Evolutionary conservation across 495 filamentous ascomycete species (phyloP), one percentile per base, ranked within the genome.

Genomic region (Aspergillus sclerotioniger): DNA sequence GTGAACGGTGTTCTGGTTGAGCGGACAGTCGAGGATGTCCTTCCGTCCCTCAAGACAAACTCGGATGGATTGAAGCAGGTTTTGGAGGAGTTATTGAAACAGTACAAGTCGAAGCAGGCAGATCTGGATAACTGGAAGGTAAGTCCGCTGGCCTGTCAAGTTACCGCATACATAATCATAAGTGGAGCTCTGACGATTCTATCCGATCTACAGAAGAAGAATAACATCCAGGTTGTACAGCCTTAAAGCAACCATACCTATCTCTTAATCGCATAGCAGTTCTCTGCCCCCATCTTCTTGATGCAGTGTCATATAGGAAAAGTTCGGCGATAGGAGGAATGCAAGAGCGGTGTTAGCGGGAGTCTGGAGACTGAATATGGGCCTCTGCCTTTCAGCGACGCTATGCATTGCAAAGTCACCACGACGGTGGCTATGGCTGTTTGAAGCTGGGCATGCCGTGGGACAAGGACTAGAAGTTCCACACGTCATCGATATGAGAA

Each of bases 91-190:
- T 75, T 98, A 58, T 80, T 98, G 71, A 97, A 96, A 82, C 91
- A 97, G 74, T 98, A 98, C 80, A 95, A 95, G 80, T 75, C 78
- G 21, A 95, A 96, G 77, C 92, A 98, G 76, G 82, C 88, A 31
- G 94, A 98, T 69, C 84, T 98, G 80, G 94, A 98, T 69, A 92
- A 85, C 72, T 98, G 94, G 94, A 98, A 98, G 90, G 94, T 96
- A 76, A 41, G 85, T 66, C 29, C 6, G 32, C 49, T 31, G 17
- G 32, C 39, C 43, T 46, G 51, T 17, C 35, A 62, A 29, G 53
- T 25, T 32, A 25, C 13, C 37, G 37, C 5, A 13, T n/a, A 41
- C 10, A 6, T n/a, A 41, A n/a, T 15, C 8, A n/a, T 15, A 15
- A 15, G 2, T 6, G n/a, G 37, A 41, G 37, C 53, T 49, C 21